These are phyloP conservation scores for Acer saccharum DNA, from an alignment of 345 rosid genomes.

Conservation along the genomic window DNA sequence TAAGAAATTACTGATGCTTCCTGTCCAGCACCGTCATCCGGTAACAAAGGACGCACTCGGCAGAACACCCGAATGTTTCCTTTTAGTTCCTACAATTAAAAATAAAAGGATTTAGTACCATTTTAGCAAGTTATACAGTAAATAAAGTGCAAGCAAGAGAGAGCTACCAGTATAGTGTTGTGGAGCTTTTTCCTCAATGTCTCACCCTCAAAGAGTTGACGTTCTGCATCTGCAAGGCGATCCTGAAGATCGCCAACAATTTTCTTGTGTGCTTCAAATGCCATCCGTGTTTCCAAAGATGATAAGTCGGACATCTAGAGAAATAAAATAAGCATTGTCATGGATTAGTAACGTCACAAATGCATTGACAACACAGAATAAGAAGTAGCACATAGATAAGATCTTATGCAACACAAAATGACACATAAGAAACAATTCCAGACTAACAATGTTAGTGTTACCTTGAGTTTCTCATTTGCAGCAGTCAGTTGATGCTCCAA, in stretches of 20 bases:
- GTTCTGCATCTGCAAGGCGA: constrained; percentile 63
- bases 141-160: background rate
- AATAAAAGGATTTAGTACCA: constrained; percentile 1
- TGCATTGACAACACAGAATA: too few relatives aligned
- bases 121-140: background rate
- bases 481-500: constrained; percentile 63
- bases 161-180: constrained; percentile 77
- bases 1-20: constrained; percentile 62
- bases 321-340: constrained; percentile 6
- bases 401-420: background rate
- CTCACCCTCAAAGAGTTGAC: constrained; percentile 73
- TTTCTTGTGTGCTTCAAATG: constrained; percentile 57
- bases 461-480: constrained; percentile 86
- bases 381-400: background rate
- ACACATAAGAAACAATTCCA: background rate
- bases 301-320: constrained; percentile 63
- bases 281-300: constrained; percentile 45
- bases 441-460: constrained; percentile 19
- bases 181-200: constrained; percentile 76
- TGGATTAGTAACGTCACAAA: background rate
- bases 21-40: constrained; percentile 65
- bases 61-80: constrained; percentile 98
- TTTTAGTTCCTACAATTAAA: constrained; percentile 69
- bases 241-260: constrained; percentile 45
- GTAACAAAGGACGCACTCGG: constrained; percentile 83